phyloP scores from a whole-genome alignment of 306 rosid genomes.

The Vigna trinervia region DNA sequence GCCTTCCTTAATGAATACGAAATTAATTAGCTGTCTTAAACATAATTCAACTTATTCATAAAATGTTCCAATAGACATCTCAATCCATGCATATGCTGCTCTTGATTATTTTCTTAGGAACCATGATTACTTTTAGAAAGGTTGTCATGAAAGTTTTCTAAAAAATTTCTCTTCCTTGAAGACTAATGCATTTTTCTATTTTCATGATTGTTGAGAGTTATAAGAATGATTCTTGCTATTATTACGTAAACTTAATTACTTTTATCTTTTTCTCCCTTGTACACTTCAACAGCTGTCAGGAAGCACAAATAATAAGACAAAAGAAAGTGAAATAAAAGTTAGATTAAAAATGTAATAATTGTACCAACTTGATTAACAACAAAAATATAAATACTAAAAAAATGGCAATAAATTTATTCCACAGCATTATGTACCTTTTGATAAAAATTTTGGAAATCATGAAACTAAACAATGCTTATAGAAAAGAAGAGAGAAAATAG shows the following conservation, averaged over 20 bases:
- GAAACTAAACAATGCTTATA: no score
- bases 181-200: not conserved
- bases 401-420: no score
- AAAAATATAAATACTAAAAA: not conserved
- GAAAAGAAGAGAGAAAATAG: no score
- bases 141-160: constrained; percentile 7
- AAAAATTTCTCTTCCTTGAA: constrained; percentile 16
- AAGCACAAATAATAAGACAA: not conserved
- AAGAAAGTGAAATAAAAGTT: not conserved
- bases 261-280: not conserved
- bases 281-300: not conserved
- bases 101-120: constrained; percentile 19
- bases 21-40: not conserved
- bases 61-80: constrained; percentile 6
- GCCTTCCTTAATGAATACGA: no score
- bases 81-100: constrained; percentile 13
- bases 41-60: not conserved
- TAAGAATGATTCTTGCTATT: not conserved
- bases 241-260: not conserved
- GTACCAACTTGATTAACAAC: not conserved
- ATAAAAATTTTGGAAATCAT: no score
- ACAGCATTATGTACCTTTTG: no score
- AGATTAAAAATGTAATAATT: not conserved
- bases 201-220: constrained; percentile 14
- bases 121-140: constrained; percentile 25